A percentile compares a stretch with the other conserved stretches of the same genome.
Evolutionary conservation across 345 rosid genomes (phyloP).

Genomic region (Brassica carinata): DNA sequence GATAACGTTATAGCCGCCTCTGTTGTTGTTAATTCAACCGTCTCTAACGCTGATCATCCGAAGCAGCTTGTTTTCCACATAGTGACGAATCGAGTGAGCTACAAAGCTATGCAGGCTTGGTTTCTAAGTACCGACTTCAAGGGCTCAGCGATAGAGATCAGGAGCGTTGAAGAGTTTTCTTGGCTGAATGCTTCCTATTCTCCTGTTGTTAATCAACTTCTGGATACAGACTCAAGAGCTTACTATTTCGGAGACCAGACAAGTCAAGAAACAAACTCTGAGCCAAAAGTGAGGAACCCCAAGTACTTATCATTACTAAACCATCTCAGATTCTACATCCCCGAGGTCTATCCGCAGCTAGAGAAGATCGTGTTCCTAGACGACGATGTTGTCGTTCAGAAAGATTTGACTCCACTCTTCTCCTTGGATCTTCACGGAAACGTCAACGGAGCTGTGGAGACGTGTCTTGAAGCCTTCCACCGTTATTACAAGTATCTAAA

Average conservation of each 20-base stretch:
- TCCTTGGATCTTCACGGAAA: slow-evolving; percentile 93
- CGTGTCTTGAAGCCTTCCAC: slow-evolving; percentile 96
- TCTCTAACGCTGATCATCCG: background rate
- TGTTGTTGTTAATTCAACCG: slow-evolving; percentile 65
- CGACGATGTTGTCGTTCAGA: slow-evolving; percentile 94
- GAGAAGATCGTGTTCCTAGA: slow-evolving; percentile 93
- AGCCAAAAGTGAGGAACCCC: slow-evolving; percentile 68
- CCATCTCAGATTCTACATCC: slow-evolving; percentile 94
- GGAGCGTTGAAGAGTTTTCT: slow-evolving; percentile 60
- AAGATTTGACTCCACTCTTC: slow-evolving; percentile 87
- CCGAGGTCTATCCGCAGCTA: slow-evolving; percentile 86
- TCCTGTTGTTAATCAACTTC: slow-evolving; percentile 66
- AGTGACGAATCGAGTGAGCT: slow-evolving; percentile 64
- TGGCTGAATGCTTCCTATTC: slow-evolving; percentile 87
- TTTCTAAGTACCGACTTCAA: slow-evolving; percentile 72
- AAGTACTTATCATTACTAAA: slow-evolving; percentile 70
- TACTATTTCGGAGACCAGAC: slow-evolving; percentile 23
- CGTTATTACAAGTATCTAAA: slow-evolving; percentile 93
- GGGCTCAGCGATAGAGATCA: slow-evolving; percentile 82
- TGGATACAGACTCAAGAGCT: slow-evolving; percentile 47
- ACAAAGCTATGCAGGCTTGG: slow-evolving; percentile 85
- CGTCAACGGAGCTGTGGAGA: slow-evolving; percentile 98
- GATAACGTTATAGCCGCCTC: slow-evolving; percentile 85
- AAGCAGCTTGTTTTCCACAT: slow-evolving; percentile 77
- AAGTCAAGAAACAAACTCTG: slow-evolving; percentile 53